Percentiles rank a stretch among this genome's conserved stretches.
Evolutionary conservation across 1,284 basidiomycete genomes (phyloP).

Genomic region (Trametes hirsuta): DNA sequence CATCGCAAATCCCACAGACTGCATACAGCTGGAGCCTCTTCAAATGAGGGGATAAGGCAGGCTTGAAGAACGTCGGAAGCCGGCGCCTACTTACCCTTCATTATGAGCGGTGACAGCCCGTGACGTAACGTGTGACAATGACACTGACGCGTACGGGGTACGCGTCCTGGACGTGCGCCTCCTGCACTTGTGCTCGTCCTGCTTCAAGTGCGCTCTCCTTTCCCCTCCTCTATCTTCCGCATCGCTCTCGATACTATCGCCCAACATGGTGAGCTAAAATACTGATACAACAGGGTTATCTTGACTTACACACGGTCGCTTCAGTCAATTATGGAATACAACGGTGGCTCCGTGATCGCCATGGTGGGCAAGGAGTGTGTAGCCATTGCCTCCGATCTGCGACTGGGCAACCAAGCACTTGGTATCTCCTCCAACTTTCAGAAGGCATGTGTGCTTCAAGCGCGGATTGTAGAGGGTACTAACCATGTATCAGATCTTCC

Average conservation of each 20-base stretch:
- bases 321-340: constrained; percentile 85
- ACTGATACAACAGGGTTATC: no score
- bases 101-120: not conserved
- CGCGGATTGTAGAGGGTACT: not conserved
- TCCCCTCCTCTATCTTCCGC: not conserved
- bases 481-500: constrained; percentile 73
- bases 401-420: constrained; percentile 89
- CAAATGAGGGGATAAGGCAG: no score
- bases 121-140: constrained; percentile 7
- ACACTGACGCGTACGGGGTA: constrained; percentile 20
- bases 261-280: constrained; percentile 17
- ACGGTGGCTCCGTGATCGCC: constrained; percentile 97
- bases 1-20: no score
- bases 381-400: constrained; percentile 95
- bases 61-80: no score
- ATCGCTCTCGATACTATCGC: not conserved
- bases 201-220: not conserved
- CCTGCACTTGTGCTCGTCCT: not conserved
- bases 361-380: constrained; percentile 99
- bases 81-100: no score
- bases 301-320: not conserved
- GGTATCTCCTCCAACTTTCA: constrained; percentile 93
- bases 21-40: no score
- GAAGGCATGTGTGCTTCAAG: constrained; percentile 60
- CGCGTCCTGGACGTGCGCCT: constrained; percentile 5